phyloP scores from a whole-genome alignment of 2,329 filamentous ascomycete species.

The Mycosphaerella sp. region DNA sequence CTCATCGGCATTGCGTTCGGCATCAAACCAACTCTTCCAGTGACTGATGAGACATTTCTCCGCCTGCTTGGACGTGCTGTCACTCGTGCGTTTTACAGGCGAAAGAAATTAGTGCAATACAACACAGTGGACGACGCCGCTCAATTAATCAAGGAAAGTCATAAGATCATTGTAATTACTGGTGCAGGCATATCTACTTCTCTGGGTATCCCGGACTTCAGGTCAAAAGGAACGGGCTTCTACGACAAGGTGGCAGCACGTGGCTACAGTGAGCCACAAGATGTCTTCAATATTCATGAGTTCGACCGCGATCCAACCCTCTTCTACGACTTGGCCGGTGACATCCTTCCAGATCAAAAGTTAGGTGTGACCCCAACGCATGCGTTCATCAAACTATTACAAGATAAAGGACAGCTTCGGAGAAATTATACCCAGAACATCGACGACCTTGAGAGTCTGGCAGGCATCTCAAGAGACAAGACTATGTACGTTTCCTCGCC shows the following conservation, averaged over 20 bases:
- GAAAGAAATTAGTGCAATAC: constrained; percentile 70
- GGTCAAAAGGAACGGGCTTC: constrained; percentile 85
- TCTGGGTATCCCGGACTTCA: constrained; percentile 93
- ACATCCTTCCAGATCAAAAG: constrained; percentile 75
- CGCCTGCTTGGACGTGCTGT: constrained; percentile 70
- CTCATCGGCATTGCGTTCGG: constrained; percentile 84
- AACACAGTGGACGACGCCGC: constrained; percentile 88
- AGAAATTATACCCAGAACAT: constrained; percentile 99
- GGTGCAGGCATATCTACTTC: constrained; percentile 96
- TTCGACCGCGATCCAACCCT: constrained; percentile 81
- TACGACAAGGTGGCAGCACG: constrained; percentile 79
- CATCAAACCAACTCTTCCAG: constrained; percentile 58
- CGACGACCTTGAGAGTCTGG: constrained; percentile 56
- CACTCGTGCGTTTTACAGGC: constrained; percentile 71
- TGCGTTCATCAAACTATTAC: constrained; percentile 82
- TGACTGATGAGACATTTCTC: constrained; percentile 66
- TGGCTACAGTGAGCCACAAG: constrained; percentile 73
- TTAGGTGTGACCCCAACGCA: constrained; percentile 80
- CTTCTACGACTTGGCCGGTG: constrained; percentile 87
- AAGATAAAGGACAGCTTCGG: constrained; percentile 80
- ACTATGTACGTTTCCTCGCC: constrained; percentile 26
- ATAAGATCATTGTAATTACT: constrained; percentile 88
- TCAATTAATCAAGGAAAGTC: constrained; percentile 61
- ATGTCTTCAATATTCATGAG: constrained; percentile 86
- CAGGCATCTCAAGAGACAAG: constrained; percentile 14